Evolutionary conservation across 108 stramenopile species (phyloP), one percentile per base, ranked within the genome.

Genomic region (Mayamaea pseudoterrestris): DNA sequence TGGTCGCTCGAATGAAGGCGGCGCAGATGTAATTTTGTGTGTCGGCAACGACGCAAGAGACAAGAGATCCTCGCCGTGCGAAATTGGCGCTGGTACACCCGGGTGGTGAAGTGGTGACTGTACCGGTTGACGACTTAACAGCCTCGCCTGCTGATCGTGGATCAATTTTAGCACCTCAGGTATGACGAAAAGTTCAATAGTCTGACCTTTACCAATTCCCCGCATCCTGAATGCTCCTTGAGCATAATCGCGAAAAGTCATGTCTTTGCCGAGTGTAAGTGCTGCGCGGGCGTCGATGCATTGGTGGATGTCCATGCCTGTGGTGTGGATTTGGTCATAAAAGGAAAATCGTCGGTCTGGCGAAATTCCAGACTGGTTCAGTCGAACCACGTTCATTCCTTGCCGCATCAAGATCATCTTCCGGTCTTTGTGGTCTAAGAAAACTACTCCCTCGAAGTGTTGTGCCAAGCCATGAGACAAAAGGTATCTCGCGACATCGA

Each of bases 161-260:
- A 90, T 52, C 27, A 85, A 52, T 25, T 63, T 46, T 80, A 80
- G 66, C 0, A 93, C 90, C 54, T 97, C 95, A 23, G 93, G 91
- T 46, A 92, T 93, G 22, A 97, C 65, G 44, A 92, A 85, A 2
- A 97, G 45, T 50, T 88, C 76, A 13, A 97, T 67, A 7, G 78
- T 93, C 57, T 97, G 96, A 6, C 96, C 96, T 24, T 77, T 82
- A 3, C 94, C 94, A 35, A 97, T 93, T 2, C 93, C 93, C 18
- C 96, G 65, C 96, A 97, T 97, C 12, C 96, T 67, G 60, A 90
- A 97, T n/a, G 93, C 88, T 14, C 93, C 96, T 31, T 97, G 96
- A 1, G 91, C 93, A 64, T 93, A 95, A 50, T 97, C 96, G 41
- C 96, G 79, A 46, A 94, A 93, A 1, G 93, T 94, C 96, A 97